These are phyloP conservation scores for Fusarium equiseti DNA, from an alignment of 2,329 filamentous ascomycete species.

Conservation along the genomic window DNA sequence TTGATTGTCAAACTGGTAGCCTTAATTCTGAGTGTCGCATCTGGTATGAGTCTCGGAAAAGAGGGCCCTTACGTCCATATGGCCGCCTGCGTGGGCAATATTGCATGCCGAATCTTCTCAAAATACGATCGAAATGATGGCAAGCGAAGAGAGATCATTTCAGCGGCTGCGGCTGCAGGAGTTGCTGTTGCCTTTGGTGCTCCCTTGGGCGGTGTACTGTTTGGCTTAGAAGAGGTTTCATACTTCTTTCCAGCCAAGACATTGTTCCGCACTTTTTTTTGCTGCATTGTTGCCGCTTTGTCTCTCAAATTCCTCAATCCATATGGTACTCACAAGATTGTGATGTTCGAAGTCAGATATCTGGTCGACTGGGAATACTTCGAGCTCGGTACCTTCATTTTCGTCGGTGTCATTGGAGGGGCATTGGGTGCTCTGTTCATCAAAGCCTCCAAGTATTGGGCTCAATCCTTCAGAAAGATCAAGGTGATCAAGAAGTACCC, in stretches of 20 bases:
- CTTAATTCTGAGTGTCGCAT: conserved; percentile 88
- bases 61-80: conserved; percentile 98
- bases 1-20: conserved; percentile 86
- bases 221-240: conserved; percentile 93
- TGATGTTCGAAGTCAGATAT: conserved; percentile 95
- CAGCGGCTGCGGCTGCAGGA: conserved; percentile 89
- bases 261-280: conserved; percentile 97
- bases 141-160: conserved; percentile 93
- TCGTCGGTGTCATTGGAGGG: conserved; percentile 89
- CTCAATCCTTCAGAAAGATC: conserved; percentile 86
- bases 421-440: conserved; percentile 92
- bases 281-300: conserved; percentile 91
- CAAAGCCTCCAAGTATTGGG: conserved; percentile 93
- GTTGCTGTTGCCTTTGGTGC: conserved; percentile 96
- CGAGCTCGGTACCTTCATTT: conserved; percentile 84
- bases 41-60: conserved; percentile 93
- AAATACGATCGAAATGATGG: conserved; percentile 97
- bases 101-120: conserved; percentile 89
- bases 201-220: conserved; percentile 86
- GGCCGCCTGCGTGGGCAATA: conserved; percentile 93
- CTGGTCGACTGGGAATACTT: conserved; percentile 93
- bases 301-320: conserved; percentile 96
- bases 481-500: conserved; percentile 84
- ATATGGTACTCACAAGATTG: conserved; percentile 95
- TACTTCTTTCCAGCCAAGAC: conserved; percentile 99